Conservation (phyloP, 306 rosid species). For the Phaseolus lunatus region DNA sequence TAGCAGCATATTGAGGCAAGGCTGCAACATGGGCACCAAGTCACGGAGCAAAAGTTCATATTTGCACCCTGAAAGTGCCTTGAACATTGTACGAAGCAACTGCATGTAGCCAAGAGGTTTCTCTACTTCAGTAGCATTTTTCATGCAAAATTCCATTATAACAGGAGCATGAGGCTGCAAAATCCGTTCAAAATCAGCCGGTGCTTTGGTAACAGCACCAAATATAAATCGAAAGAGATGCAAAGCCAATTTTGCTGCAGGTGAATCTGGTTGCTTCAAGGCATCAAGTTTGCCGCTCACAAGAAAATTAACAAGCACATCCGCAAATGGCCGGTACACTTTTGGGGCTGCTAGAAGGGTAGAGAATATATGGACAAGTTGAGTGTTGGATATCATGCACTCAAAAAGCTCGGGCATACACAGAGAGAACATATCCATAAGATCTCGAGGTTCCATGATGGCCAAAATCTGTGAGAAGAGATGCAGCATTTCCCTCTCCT, state of each 20-base stretch:
- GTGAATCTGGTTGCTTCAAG: conserved; percentile 87
- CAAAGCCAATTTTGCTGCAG: conserved; percentile 87
- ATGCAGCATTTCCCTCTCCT: conserved; percentile 96
- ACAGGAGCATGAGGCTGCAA: conserved; percentile 98
- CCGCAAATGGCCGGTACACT: conserved; percentile 91
- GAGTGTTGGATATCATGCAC: conserved; percentile 91
- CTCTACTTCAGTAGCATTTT: conserved; percentile 92
- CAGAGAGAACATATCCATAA: conserved; percentile 99
- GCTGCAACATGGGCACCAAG: conserved; percentile 86
- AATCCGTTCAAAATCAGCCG: conserved; percentile 94
- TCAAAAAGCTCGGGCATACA: conserved; percentile 99
- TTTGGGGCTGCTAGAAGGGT: conserved; percentile 83
- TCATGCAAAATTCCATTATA: conserved; percentile 95
- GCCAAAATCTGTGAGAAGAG: conserved; percentile 96
- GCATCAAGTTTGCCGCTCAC: conserved; percentile 90
- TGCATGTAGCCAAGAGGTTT: conserved; percentile 97
- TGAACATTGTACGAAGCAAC: conserved; percentile 87
- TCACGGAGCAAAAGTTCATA: conserved; percentile 95
- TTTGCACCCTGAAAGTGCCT: conserved; percentile 89
- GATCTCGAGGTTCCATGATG: conserved; percentile 98
- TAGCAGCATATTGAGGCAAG: conserved; percentile 95
- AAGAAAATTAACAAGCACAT: conserved; percentile 91
- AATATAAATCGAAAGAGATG: conserved; percentile 93
- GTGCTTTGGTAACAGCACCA: conserved; percentile 95
- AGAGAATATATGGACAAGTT: conserved; percentile 93